Base-by-base conservation (phyloP, 2,329 filamentous ascomycete species). In the Emmonsiellopsis sp. region DNA sequence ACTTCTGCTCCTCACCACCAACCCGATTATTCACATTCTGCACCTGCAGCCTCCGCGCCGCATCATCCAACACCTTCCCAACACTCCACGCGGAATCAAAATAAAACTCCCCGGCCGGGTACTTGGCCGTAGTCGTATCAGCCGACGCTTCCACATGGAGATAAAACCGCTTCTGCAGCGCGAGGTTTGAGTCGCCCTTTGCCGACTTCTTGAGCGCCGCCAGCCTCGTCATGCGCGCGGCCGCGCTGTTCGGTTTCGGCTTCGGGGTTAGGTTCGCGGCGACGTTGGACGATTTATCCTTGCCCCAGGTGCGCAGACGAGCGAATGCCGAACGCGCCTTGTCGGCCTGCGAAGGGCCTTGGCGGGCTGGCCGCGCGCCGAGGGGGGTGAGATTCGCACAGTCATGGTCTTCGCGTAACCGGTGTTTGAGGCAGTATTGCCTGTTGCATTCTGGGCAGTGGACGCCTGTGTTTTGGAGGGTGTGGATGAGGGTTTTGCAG, bases 31-130 rank as follows among this genome's bases (percentile, higher is more conserved):
- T 75, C 54, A 73, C 51, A 58, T 76, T 76, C 62, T 73, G 68
- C 8, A 75, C 69, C 31, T 66, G 64, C 55, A 75, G 56, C 56
- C 66, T 65, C 55, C 64, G 63, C 37, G 73, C 73, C 11, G 68
- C 73, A 60, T 74, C 71, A 53, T 75, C 73, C 39, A 75, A 60
- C 45, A 75, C 65, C 47, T 89, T 76, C 0, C 93, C 93, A 1
- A 97, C 81, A n/a, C 86, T 92, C 89, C 89, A 97, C 55, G 95
- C 87, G 61, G 80, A 79, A 56, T 81, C 85, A 67, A 87, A 94
- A 68, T 84, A 94, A 69, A 92, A 90, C 56, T 86, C 82, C 6
- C 87, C 87, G 63, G 83, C 86, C 3, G 91, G 90, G 43, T 87
- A 83, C 68, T 95, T 95, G 6, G 87, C 83, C 51, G 83, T 87